Evolutionary conservation across 2,329 filamentous ascomycete genomes (phyloP), one percentile per base, ranked within the genome.

Genomic region (Metarhizium humberi): DNA sequence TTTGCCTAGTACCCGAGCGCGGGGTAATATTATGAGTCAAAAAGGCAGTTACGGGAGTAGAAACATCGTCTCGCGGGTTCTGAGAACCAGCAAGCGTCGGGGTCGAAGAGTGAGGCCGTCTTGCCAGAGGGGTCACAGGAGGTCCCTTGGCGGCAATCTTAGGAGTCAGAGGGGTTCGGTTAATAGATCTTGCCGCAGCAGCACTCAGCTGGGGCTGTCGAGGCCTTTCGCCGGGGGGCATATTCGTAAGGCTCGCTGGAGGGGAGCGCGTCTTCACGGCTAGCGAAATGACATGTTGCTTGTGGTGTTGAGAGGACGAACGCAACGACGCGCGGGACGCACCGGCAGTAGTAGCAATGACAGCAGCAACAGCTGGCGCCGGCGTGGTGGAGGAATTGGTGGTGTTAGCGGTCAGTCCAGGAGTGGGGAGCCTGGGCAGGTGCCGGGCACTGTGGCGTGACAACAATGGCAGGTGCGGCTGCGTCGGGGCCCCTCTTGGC

Each of bases 1-100:
- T 84, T 67, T 84, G 89, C 58, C 91, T 80, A 51, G 84, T 77
- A 8, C 86, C 87, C 8, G 90, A 90, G 60, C 91, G 83, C 52
- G 90, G 89, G 3, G 91, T 95, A 66, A 91, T 75, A 67, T 89
- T 91, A 67, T 50, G 25, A 16, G 69, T 70, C 48, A 90, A 71
- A 62, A 81, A 81, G 52, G 79, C 66, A 51, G 78, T 74, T 34
- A 77, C 73, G 8, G 82, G 76, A 48, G 79, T 78, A 48, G 77
- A 69, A 60, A 76, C 66, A 57, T 82, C 78, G 52, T 86, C 82
- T 57, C 66, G 66, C 14, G 60, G 50, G 18, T 54, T 48, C 14
- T 59, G 55, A 56, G 40, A 58, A 57, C 50, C 59, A 58, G 62
- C 58, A 29, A 67, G 50, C 3, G 58, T 56, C 1, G 60, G 50